phyloP scores from a whole-genome alignment of 108 stramenopile genomes.

The Aurantiochytrium sp. region DNA sequence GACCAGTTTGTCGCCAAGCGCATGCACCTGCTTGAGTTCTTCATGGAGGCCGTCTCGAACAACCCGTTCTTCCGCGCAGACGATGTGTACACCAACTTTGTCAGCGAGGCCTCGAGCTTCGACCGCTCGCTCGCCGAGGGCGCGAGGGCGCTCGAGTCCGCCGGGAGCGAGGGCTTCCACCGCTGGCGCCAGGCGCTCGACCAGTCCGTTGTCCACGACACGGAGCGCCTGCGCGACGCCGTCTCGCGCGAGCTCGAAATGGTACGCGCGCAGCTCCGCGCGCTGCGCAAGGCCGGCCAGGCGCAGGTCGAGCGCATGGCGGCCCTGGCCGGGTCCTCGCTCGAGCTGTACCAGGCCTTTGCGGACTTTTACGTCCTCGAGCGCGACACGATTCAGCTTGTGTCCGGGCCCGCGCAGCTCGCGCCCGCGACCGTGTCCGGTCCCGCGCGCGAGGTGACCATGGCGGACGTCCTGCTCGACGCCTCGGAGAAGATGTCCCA shows the following conservation, averaged over 20 bases:
- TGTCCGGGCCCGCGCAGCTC: neutral
- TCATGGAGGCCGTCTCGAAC: neutral
- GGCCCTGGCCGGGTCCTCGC: neutral
- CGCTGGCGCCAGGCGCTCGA: conserved; percentile 18
- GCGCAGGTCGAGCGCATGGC: neutral
- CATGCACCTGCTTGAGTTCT: conserved; percentile 10
- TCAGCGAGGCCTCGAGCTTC: neutral
- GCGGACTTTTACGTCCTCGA: conserved; percentile 14
- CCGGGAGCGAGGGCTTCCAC: neutral
- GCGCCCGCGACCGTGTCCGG: neutral
- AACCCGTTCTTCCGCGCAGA: neutral
- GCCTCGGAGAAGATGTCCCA: neutral
- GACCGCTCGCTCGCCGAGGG: neutral
- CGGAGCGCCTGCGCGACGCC: neutral
- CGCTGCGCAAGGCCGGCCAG: neutral
- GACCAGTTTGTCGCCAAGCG: conserved; percentile 28
- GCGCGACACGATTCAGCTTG: neutral
- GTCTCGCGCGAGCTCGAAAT: neutral
- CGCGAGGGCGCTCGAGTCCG: neutral
- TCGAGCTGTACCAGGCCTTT: conserved; percentile 3
- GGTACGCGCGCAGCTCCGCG: neutral
- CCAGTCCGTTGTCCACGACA: neutral
- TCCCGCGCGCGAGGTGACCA: neutral
- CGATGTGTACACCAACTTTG: neutral
- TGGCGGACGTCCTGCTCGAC: conserved; percentile 16